Evolutionary conservation across 1,284 basidiomycete species (phyloP), one percentile per base, ranked within the genome.

Genomic region (Sanghuangporus weigelae): DNA sequence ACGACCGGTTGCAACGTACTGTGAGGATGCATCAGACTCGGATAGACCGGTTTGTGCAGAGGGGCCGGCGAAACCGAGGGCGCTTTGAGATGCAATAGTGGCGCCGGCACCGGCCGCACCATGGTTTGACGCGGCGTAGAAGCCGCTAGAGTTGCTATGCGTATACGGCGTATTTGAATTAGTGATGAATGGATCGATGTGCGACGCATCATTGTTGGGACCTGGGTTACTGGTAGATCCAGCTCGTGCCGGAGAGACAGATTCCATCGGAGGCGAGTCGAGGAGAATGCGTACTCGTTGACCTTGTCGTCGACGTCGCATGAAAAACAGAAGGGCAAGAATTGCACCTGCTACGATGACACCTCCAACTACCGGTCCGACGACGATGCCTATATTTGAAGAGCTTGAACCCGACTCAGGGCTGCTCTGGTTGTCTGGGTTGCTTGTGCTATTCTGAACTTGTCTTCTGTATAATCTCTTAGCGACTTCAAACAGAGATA

Each of bases 291-390:
- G 53, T 1, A 54, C 53, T 26, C 36, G 23, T 21, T 60, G 59
- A 10, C 49, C 39, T 16, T 54, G 53, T 26, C 40, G 62, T 31
- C 55, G 61, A 3, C 55, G 40, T 36, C 55, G 56, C 31, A 62
- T 12, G 48, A 49, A 62, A 23, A 62, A 21, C 6, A 62, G 26
- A 3, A 62, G 55, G 1, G 26, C 56, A 23, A 57, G 23, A 12
- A 57, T n/a, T 12, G 58, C 65, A 14, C 49, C 68, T 10, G 46
- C 26, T 2, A 62, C 48, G 50, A 59, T 36, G 23, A 62, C 10
- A 19, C 35, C 60, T 11, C 60, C 60, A 35, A 62, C 40, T 14
- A 62, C 36, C 7, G 48, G 44, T 23, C 61, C 61, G 14, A 62
- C 44, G 35, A 59, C 59, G n/a, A 63, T 4, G 5, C 31, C 56